phyloP scores from a whole-genome alignment of 768 basidiomycete species.

The Tubosaeta sp. region DNA sequence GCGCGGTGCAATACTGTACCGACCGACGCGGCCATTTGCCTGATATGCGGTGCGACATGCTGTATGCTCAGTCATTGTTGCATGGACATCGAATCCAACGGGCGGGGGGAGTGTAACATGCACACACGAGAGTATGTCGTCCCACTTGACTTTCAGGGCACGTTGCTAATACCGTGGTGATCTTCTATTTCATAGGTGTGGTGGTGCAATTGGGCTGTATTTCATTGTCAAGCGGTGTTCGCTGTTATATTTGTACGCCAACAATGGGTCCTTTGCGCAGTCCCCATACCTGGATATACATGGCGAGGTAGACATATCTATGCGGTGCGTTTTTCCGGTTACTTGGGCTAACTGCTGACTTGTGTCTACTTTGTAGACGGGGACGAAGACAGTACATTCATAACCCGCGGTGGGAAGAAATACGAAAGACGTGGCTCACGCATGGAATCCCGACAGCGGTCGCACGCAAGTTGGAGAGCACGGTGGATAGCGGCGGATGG shows the following conservation, averaged over 20 bases:
- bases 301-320: slow-evolving; percentile 88
- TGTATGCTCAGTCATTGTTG: slow-evolving; percentile 96
- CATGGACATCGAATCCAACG: slow-evolving; percentile 50
- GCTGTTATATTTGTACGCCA: slow-evolving; percentile 83
- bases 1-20: slow-evolving; percentile 74
- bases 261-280: slow-evolving; percentile 81
- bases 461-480: slow-evolving; percentile 83
- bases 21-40: slow-evolving; percentile 82
- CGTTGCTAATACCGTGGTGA: not conserved
- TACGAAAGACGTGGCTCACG: slow-evolving; percentile 85
- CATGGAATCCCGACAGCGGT: slow-evolving; percentile 89
- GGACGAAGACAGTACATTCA: slow-evolving; percentile 89
- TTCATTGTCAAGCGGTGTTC: slow-evolving; percentile 91
- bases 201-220: slow-evolving; percentile 83
- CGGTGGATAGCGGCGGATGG: slow-evolving; percentile 92
- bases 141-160: not conserved
- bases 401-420: slow-evolving; percentile 82
- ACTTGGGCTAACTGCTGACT: not conserved
- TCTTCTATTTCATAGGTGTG: slow-evolving; percentile 57
- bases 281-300: slow-evolving; percentile 94
- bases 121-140: slow-evolving; percentile 85
- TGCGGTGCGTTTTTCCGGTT: slow-evolving; percentile 64
- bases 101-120: slow-evolving; percentile 89
- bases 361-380: slow-evolving; percentile 46
- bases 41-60: slow-evolving; percentile 82